Evolutionary conservation across 352 stramenopile genomes (phyloP), one percentile per base, ranked within the genome.

Genomic region (Pythium phragmitis): DNA sequence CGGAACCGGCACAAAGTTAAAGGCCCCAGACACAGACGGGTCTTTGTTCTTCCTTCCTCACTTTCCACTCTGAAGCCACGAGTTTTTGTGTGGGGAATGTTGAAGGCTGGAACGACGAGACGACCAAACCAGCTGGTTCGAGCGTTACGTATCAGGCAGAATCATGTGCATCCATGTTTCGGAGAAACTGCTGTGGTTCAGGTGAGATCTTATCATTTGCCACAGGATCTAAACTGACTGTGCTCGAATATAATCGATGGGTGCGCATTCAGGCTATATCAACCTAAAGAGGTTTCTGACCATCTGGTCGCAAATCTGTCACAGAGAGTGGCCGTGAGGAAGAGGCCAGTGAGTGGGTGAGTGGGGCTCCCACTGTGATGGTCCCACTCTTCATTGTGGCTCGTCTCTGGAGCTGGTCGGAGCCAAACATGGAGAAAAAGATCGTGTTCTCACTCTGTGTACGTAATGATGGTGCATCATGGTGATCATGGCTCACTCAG

Each of bases 321-420:
- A 67, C 60, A 67, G 60, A 66, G 50, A 60, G 60, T 66, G 60
- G 60, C 33, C 60, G 42, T 21, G 16, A 51, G 16, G 26, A 48
- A 36, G 23, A 58, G 52, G 21, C 52, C 36, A 43, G 30, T 37
- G 47, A 41, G 23, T 57, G 33, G 13, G 2, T 30, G 26, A 30
- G 26, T 30, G 26, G 26, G 26, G 26, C 26, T 30, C 26, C 26
- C 26, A 30, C 26, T 30, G 3, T 30, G 26, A 5, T 30, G 52
- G 23, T 53, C 37, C 60, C 33, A 67, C 60, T 55, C 60, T 67
- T 47, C 33, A 12, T 12, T 19, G 37, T 57, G 60, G 60, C 60
- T 67, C 60, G 60, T 67, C 60, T 67, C 60, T 67, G 60, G 51
- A 41, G 57, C 16, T 28, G 13, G 26, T 28, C 39, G 28, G 19